Evolutionary conservation across 495 filamentous ascomycete species (phyloP).

Genomic region (Parathielavia appendiculata): DNA sequence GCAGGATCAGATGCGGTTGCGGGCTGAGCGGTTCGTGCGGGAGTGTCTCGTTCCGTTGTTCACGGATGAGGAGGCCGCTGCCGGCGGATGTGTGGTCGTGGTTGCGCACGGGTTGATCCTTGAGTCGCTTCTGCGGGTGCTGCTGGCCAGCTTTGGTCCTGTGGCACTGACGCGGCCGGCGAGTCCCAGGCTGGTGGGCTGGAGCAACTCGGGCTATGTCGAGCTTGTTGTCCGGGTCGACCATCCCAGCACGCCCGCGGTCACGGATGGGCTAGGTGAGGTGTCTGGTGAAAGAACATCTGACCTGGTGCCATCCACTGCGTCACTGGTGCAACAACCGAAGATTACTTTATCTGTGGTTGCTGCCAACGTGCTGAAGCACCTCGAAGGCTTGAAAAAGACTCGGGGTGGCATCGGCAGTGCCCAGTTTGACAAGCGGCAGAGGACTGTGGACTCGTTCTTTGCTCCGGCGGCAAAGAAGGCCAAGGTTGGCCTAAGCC

Average conservation of each 20-base stretch:
- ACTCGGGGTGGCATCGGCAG: slow-evolving; percentile 75
- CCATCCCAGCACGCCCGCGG: not conserved
- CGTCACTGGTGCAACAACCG: slow-evolving; percentile 7
- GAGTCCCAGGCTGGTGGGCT: slow-evolving; percentile 14
- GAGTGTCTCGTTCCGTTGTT: slow-evolving; percentile 55
- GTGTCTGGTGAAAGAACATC: slow-evolving; percentile 16
- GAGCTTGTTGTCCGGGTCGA: slow-evolving; percentile 18
- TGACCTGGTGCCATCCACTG: slow-evolving; percentile 3
- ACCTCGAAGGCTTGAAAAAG: slow-evolving; percentile 67
- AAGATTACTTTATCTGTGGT: slow-evolving; percentile 38
- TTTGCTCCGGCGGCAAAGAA: slow-evolving; percentile 52
- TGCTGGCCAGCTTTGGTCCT: slow-evolving; percentile 41
- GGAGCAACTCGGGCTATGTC: slow-evolving; percentile 44
- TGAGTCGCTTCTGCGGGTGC: slow-evolving; percentile 56
- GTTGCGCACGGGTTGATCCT: slow-evolving; percentile 81
- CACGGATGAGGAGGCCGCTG: slow-evolving; percentile 22
- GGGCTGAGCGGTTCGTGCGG: slow-evolving; percentile 60
- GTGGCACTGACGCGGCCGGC: slow-evolving; percentile 20
- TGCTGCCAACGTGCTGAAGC: slow-evolving; percentile 57
- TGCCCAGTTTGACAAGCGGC: slow-evolving; percentile 61
- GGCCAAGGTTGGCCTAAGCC: slow-evolving; percentile 25
- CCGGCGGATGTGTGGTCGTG: slow-evolving; percentile 48
- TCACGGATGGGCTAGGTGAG: not conserved
- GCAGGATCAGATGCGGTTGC: slow-evolving; percentile 56
- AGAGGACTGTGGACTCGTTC: slow-evolving; percentile 72